Evolutionary conservation across 371 early-diverging fungal species (phyloP), one percentile per base, ranked within the genome.

Genomic region (Mucor circinelloides): DNA sequence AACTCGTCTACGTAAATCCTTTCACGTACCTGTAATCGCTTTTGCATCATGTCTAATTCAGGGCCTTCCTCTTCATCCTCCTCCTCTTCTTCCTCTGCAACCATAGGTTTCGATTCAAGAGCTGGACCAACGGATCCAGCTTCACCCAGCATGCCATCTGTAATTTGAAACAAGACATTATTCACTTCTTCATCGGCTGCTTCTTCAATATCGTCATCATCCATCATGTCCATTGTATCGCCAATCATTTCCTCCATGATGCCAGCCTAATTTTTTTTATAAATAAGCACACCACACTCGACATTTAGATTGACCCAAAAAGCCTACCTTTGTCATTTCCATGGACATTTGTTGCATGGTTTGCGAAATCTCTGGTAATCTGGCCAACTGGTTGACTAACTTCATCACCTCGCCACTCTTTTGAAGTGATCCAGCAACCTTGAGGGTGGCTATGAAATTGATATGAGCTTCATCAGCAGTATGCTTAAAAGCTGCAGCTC

Each of bases 241-340:
- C 89, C 86, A 48, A 96, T 89, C 96, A 97, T 97, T 75, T 98
- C 98, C 66, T 94, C 94, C 70, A 98, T 95, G 55, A 98, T 85
- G 8, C 97, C 97, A 13, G 97, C 95, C 94, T 93, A 32, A 6
- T 13, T n/a, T n/a, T n/a, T n/a, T n/a, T n/a, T n/a, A n/a, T n/a
- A n/a, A n/a, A n/a, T n/a, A n/a, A n/a, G n/a, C n/a, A n/a, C n/a
- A n/a, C n/a, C n/a, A n/a, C n/a, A n/a, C n/a, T n/a, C n/a, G n/a
- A n/a, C n/a, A n/a, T n/a, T n/a, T n/a, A n/a, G n/a, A n/a, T n/a
- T n/a, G n/a, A n/a, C n/a, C n/a, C n/a, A n/a, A n/a, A n/a, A n/a
- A n/a, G 12, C 60, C 42, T 78, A 92, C 93, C 87, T 94, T 96
- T 79, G 90, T 95, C 96, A 98, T 95, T 78, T 98, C 98, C 87